A percentile compares a stretch with the other conserved stretches of the same genome.
These are phyloP conservation scores for Brassica juncea DNA, from an alignment of 345 rosid species.

Conservation along the genomic window DNA sequence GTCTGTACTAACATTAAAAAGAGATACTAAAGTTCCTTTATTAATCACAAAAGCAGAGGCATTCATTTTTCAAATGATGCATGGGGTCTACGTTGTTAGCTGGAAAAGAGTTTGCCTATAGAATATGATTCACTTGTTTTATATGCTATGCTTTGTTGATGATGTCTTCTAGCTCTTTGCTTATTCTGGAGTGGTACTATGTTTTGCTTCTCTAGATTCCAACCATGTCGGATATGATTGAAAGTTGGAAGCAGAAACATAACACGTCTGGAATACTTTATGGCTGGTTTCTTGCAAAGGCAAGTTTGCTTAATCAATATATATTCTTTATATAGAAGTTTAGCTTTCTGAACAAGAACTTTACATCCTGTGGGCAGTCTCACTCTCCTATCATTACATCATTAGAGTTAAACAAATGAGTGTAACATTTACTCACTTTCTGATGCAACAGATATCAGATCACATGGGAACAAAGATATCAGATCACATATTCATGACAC, in stretches of 20 bases:
- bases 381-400: too few relatives aligned
- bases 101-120: neutral
- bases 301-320: constrained; percentile 25
- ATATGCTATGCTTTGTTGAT: constrained; percentile 3
- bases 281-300: constrained; percentile 99
- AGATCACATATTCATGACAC: constrained; percentile 78
- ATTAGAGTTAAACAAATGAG: too few relatives aligned
- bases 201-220: constrained; percentile 63
- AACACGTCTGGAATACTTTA: constrained; percentile 86
- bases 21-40: neutral
- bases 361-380: neutral
- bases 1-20: neutral
- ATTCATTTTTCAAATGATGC: neutral
- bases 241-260: constrained; percentile 88
- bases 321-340: neutral
- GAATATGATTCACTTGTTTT: constrained; percentile 5
- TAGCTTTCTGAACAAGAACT: constrained; percentile 16
- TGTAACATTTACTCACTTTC: too few relatives aligned
- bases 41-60: constrained; percentile 1
- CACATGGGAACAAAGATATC: constrained; percentile 85
- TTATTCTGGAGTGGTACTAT: constrained; percentile 12
- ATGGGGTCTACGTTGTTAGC: neutral
- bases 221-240: constrained; percentile 85
- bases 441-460: constrained; percentile 39
- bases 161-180: neutral